Evolutionary conservation across 768 basidiomycete species (phyloP).

Genomic region (Leucogyrophana mollusca): DNA sequence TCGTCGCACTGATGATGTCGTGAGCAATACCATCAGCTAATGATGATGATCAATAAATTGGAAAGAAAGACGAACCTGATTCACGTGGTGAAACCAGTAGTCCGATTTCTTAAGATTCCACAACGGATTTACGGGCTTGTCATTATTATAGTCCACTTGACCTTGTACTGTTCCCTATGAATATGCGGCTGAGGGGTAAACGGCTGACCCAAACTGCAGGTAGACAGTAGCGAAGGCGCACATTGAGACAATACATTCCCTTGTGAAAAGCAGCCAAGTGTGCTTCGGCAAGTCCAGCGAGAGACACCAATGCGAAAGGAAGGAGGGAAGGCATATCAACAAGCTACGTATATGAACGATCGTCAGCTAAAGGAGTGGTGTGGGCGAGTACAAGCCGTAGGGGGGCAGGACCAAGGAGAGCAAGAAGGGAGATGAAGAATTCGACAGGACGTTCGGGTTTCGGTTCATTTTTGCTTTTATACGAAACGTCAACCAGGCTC

Average conservation of each 20-base stretch:
- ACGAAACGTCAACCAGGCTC: too few relatives aligned
- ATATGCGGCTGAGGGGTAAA: background rate
- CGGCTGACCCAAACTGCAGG: background rate
- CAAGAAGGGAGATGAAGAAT: too few relatives aligned
- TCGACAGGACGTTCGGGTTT: too few relatives aligned
- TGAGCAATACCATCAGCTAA: background rate
- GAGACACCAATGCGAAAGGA: background rate
- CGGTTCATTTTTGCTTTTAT: too few relatives aligned
- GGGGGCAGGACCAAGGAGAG: too few relatives aligned
- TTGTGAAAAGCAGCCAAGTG: conserved; percentile 43
- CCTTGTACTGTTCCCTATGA: conserved; percentile 28
- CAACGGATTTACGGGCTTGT: conserved; percentile 39
- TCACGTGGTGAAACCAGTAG: conserved; percentile 39
- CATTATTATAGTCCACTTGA: conserved; percentile 35
- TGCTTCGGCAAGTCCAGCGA: conserved; percentile 24
- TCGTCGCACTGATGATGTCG: conserved; percentile 37
- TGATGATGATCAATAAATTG: too few relatives aligned
- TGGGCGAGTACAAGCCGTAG: too few relatives aligned
- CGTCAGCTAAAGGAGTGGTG: too few relatives aligned
- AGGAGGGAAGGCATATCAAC: too few relatives aligned
- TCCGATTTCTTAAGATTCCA: conserved; percentile 38
- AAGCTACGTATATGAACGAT: too few relatives aligned
- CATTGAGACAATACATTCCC: conserved; percentile 48
- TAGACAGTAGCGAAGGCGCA: conserved; percentile 11
- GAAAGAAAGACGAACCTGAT: conserved; percentile 27